Evolutionary conservation across 192 early-diverging fungal genomes (phyloP).

Genomic region (Neocallimastix lanati): DNA sequence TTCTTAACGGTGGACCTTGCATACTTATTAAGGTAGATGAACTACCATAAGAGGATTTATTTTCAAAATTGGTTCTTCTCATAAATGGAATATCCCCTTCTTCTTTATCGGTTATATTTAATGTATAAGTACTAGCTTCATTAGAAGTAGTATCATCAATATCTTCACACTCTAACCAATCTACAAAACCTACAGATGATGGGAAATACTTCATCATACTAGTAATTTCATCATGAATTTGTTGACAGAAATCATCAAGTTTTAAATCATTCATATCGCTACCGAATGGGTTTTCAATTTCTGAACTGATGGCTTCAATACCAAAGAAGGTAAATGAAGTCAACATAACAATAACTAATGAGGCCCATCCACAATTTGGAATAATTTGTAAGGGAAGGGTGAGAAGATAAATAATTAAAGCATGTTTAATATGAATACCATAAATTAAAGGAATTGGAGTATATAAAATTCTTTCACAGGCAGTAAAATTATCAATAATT

Average conservation of each 20-base stretch:
- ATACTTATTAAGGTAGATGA: not conserved
- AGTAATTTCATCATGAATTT: constrained; percentile 26
- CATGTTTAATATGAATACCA: constrained; percentile 74
- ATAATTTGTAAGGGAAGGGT: constrained; percentile 69
- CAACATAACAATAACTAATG: constrained; percentile 49
- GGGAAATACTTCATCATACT: not conserved
- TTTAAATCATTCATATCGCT: constrained; percentile 56
- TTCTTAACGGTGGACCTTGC: too few species aligned
- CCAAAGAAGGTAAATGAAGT: too few species aligned
- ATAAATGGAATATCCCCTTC: not conserved
- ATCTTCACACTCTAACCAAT: not conserved
- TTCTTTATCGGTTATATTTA: not conserved
- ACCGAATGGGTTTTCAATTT: constrained; percentile 90
- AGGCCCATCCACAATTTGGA: constrained; percentile 19
- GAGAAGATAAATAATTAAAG: constrained; percentile 51
- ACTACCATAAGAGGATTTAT: too few species aligned
- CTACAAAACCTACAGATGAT: not conserved
- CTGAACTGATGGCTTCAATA: too few species aligned
- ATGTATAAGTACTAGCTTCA: not conserved
- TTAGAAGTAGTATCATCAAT: not conserved
- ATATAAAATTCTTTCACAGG: constrained; percentile 64
- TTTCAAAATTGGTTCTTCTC: too few species aligned
- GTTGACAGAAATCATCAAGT: too few species aligned
- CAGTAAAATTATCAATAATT: constrained; percentile 34
- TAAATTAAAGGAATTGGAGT: constrained; percentile 82